A percentile compares a stretch with the other conserved stretches of the same genome.
Evolutionary conservation across 148 eudicot genomes (phyloP).

Genomic region (Fagopyrum homotropicum): DNA sequence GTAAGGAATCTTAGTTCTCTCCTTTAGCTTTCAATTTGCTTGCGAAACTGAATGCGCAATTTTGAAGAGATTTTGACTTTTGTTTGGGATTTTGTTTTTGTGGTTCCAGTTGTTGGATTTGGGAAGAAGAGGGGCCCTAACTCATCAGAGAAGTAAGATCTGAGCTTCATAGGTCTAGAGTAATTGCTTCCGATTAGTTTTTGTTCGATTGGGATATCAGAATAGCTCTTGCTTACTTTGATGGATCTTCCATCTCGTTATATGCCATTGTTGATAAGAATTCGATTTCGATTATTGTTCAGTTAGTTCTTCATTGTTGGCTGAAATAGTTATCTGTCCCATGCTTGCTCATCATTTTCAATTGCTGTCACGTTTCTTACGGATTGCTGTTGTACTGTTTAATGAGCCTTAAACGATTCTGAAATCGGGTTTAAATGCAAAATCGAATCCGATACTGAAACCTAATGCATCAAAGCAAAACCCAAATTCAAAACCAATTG

Average conservation of each 20-base stretch:
- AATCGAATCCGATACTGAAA: no score
- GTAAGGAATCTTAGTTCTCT: slow-evolving; percentile 22
- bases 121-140: slow-evolving; percentile 77
- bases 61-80: background rate
- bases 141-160: slow-evolving; percentile 53
- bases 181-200: slow-evolving; percentile 1
- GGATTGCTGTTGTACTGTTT: no score
- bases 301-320: background rate
- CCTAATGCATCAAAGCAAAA: no score
- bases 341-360: no score
- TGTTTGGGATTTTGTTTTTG: background rate
- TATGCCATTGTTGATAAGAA: background rate
- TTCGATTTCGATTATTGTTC: background rate
- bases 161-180: background rate
- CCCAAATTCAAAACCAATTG: no score
- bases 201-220: background rate
- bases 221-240: background rate
- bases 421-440: no score
- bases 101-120: slow-evolving; percentile 54
- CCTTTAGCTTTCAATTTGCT: background rate
- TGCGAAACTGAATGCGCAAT: background rate
- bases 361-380: no score
- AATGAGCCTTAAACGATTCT: no score
- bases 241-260: background rate
- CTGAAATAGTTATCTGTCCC: no score